Percentiles rank a stretch among this genome's conserved stretches.
Evolutionary conservation across 2,329 filamentous ascomycete genomes (phyloP).

Genomic region (Raffaelea arxii): DNA sequence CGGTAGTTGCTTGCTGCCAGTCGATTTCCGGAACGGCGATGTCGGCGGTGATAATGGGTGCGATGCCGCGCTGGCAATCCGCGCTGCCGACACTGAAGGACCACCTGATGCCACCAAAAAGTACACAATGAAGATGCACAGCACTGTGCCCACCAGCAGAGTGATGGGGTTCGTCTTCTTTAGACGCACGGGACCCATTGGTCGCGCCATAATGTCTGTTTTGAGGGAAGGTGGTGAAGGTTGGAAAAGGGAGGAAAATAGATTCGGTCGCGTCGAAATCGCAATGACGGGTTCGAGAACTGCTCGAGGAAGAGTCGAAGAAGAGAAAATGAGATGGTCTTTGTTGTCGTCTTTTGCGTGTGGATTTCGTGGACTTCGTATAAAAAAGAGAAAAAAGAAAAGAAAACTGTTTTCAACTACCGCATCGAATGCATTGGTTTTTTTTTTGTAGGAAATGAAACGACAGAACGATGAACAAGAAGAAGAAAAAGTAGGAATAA

Average conservation of each 20-base stretch:
- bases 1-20: conserved; percentile 37
- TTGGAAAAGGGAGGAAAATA: not conserved
- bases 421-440: not conserved
- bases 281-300: no score
- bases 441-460: no score
- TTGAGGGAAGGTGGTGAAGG: not conserved
- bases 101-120: conserved; percentile 43
- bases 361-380: not conserved
- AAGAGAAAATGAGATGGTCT: not conserved
- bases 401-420: no score
- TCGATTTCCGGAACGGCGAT: conserved; percentile 58
- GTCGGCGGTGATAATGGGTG: conserved; percentile 66
- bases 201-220: conserved; percentile 37
- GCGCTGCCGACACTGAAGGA: conserved; percentile 17
- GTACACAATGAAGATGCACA: conserved; percentile 63
- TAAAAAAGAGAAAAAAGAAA: no score
- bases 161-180: conserved; percentile 74
- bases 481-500: not conserved
- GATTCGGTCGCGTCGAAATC: not conserved
- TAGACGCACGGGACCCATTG: conserved; percentile 58
- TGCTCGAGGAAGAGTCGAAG: not conserved
- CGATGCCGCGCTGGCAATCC: conserved; percentile 44
- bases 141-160: conserved; percentile 58
- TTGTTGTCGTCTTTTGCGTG: no score
- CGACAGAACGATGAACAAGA: not conserved